phyloP scores from a whole-genome alignment of 805 yeast species.

The Lachancea quebecensis region DNA sequence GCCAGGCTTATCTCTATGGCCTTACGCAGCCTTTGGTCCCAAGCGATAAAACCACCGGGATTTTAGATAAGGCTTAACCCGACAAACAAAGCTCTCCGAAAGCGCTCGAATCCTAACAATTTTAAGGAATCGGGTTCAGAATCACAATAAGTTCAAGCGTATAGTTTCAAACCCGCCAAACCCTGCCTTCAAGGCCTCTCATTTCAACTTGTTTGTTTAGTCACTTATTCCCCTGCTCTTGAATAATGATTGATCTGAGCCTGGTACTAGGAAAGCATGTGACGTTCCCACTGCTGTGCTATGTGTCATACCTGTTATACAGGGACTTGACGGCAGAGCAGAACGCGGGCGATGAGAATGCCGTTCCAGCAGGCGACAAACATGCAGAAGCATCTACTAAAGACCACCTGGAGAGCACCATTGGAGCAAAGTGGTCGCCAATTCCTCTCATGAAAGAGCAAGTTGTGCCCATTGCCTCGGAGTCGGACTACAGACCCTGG shows the following conservation, averaged over 20 bases:
- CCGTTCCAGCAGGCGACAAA: neutral
- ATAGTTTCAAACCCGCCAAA: no score
- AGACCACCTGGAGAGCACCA: neutral
- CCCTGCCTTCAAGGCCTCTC: no score
- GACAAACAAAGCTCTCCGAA: neutral
- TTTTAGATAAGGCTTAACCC: neutral
- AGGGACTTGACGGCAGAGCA: constrained; percentile 6
- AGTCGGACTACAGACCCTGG: constrained; percentile 32
- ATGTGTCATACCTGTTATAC: constrained; percentile 13
- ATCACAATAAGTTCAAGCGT: no score
- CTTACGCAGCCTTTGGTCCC: no score
- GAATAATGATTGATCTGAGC: constrained; percentile 8
- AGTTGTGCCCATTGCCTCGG: constrained; percentile 14
- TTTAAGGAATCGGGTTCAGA: no score
- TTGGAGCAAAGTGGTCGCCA: constrained; percentile 14
- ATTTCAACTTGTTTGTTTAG: no score
- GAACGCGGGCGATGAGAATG: neutral
- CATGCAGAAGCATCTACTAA: neutral
- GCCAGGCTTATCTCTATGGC: no score
- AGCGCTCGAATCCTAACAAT: neutral
- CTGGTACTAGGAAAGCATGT: constrained; percentile 15
- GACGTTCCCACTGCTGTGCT: constrained; percentile 19
- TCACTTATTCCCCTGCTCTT: neutral
- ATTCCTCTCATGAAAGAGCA: constrained; percentile 33
- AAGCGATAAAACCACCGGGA: neutral